A percentile compares a stretch with the other conserved stretches of the same genome.
These are phyloP conservation scores for Talaromyces sp. DNA, from an alignment of 2,329 filamentous ascomycete species.

Conservation along the genomic window DNA sequence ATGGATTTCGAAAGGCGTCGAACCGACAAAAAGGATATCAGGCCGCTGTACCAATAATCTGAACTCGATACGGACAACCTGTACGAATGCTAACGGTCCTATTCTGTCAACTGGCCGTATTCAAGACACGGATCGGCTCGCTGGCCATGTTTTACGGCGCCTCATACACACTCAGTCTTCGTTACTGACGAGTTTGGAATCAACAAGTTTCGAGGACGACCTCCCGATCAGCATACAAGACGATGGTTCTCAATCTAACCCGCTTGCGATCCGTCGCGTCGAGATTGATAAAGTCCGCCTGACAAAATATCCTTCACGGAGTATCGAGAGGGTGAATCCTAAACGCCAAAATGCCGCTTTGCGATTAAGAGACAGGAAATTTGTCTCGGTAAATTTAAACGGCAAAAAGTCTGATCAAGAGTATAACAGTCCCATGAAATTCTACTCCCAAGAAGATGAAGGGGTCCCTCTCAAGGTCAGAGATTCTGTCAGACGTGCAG, in stretches of 20 bases:
- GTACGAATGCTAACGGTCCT: background rate
- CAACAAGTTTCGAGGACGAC: background rate
- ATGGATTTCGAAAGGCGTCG: constrained; percentile 7
- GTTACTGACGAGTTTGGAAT: background rate
- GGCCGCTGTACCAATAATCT: background rate
- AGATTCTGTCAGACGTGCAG: constrained; percentile 17
- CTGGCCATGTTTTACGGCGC: background rate
- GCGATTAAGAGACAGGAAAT: background rate
- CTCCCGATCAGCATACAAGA: background rate
- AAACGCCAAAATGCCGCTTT: background rate
- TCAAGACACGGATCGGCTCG: background rate
- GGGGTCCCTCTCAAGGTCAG: constrained; percentile 10
- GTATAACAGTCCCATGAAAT: background rate
- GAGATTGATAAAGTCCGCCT: background rate
- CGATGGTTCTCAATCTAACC: background rate
- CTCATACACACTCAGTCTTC: background rate
- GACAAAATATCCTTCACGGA: background rate
- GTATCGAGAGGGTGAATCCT: background rate
- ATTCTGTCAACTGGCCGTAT: background rate
- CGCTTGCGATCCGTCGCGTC: background rate
- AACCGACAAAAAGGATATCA: background rate
- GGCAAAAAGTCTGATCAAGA: background rate
- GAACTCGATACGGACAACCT: background rate
- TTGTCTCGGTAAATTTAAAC: background rate
- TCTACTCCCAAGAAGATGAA: background rate